Evolutionary conservation across 2,329 filamentous ascomycete genomes (phyloP).

Genomic region (Paecilomyces variotii): DNA sequence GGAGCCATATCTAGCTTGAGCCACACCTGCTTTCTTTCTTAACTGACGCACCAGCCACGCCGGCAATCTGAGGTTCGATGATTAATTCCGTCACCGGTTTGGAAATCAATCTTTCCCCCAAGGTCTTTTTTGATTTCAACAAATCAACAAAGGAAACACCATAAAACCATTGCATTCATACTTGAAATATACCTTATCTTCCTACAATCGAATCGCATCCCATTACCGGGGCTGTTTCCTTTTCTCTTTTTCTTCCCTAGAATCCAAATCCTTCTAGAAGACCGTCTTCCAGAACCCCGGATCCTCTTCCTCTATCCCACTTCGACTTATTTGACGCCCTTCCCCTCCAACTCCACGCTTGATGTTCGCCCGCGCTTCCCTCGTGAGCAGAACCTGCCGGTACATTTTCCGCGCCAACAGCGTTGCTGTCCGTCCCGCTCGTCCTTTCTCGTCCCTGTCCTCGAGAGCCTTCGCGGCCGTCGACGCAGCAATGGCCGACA

Average conservation of each 20-base stretch:
- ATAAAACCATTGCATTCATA: neutral
- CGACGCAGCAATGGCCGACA: conserved; percentile 35
- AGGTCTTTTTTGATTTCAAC: neutral
- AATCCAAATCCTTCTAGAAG: neutral
- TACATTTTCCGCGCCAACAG: conserved; percentile 25
- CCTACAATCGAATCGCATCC: neutral
- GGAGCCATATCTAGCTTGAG: neutral
- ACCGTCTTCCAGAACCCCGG: neutral
- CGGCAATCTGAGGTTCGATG: conserved; percentile 3
- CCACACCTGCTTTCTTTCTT: neutral
- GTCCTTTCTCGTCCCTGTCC: conserved; percentile 25
- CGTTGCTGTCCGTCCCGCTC: conserved; percentile 3
- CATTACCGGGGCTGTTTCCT: too few relatives aligned
- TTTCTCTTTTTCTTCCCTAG: neutral
- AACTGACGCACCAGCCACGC: neutral
- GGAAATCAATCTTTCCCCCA: neutral
- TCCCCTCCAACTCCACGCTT: conserved; percentile 12
- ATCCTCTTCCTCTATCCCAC: neutral
- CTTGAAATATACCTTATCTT: neutral
- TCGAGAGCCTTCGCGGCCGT: conserved; percentile 24
- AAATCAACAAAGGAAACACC: neutral
- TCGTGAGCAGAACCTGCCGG: conserved; percentile 32
- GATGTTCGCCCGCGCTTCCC: conserved; percentile 30
- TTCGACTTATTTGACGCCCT: too few relatives aligned
- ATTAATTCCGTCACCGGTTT: conserved; percentile 8